phyloP scores from a whole-genome alignment of 345 rosid genomes.

The Aquilaria sinensis region DNA sequence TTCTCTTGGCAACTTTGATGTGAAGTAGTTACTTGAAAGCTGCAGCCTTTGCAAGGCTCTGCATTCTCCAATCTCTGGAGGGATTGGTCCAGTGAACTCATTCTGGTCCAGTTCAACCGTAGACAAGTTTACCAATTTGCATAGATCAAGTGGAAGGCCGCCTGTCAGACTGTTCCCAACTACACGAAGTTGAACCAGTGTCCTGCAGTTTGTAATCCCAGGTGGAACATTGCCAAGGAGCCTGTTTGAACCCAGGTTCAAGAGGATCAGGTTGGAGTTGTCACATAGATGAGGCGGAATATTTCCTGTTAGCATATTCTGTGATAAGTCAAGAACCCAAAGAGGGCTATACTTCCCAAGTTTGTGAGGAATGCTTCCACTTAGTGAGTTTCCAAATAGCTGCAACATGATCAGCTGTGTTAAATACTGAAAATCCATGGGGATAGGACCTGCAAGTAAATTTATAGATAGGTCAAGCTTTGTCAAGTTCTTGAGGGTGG shows the following conservation, averaged over 20 bases:
- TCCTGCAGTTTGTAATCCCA: conserved; percentile 50
- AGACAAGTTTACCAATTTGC: conserved; percentile 54
- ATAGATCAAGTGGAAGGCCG: conserved; percentile 54
- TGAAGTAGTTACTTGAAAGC: conserved; percentile 55
- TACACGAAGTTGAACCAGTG: conserved; percentile 61
- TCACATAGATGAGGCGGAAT: conserved; percentile 63
- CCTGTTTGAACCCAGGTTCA: conserved; percentile 65
- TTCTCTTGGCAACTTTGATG: conserved; percentile 63
- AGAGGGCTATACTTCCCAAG: conserved; percentile 64
- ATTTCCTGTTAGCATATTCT: conserved; percentile 54
- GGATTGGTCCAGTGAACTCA: conserved; percentile 62
- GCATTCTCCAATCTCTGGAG: conserved; percentile 61
- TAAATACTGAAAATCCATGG: conserved; percentile 65
- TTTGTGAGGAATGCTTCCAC: conserved; percentile 59
- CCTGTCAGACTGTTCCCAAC: conserved; percentile 55
- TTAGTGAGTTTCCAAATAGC: conserved; percentile 64
- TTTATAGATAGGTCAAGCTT: conserved; percentile 87
- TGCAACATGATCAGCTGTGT: conserved; percentile 55
- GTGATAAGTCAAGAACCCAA: conserved; percentile 79
- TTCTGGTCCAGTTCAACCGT: conserved; percentile 71
- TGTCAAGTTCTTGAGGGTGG: conserved; percentile 54
- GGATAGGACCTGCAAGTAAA: conserved; percentile 59
- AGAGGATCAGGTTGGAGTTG: conserved; percentile 40
- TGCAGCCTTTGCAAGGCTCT: conserved; percentile 57
- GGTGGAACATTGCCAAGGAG: conserved; percentile 67